Evolutionary conservation across 208 protist genomes (phyloP).

Genomic region (Acanthamoeba healyi): DNA sequence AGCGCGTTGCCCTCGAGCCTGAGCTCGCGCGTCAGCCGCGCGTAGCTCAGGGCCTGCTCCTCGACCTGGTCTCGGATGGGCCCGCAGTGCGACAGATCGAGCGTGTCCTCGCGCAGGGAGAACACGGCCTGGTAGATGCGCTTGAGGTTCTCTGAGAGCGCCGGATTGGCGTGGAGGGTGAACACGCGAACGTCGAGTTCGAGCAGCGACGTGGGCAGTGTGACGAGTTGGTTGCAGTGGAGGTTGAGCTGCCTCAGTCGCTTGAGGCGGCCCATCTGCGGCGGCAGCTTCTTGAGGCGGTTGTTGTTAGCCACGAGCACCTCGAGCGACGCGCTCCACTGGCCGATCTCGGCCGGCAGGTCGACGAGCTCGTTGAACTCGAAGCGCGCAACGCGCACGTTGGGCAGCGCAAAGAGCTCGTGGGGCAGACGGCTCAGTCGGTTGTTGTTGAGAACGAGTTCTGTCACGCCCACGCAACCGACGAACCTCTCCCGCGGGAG

Average conservation of each 20-base stretch:
- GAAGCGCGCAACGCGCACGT: slow-evolving; percentile 4
- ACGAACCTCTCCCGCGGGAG: slow-evolving; percentile 28
- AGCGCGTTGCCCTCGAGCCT: slow-evolving; percentile 15
- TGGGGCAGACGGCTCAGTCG: slow-evolving; percentile 35
- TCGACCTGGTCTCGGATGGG: not conserved
- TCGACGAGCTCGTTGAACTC: slow-evolving; percentile 48
- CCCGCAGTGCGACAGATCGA: slow-evolving; percentile 45
- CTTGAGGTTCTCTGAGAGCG: not conserved
- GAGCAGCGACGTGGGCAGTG: not conserved
- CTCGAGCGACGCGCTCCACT: not conserved
- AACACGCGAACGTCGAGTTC: slow-evolving; percentile 1
- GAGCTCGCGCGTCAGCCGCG: slow-evolving; percentile 19
- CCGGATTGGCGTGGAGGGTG: slow-evolving; percentile 55
- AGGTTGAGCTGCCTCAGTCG: slow-evolving; percentile 34
- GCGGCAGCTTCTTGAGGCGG: slow-evolving; percentile 21
- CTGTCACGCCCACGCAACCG: slow-evolving; percentile 1
- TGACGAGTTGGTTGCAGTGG: slow-evolving; percentile 21
- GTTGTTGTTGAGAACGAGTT: slow-evolving; percentile 35
- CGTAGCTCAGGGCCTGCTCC: slow-evolving; percentile 16
- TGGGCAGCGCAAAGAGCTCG: slow-evolving; percentile 12
- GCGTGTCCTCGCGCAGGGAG: slow-evolving; percentile 26
- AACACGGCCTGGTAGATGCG: slow-evolving; percentile 41
- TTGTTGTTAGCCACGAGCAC: slow-evolving; percentile 50
- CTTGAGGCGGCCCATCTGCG: not conserved
- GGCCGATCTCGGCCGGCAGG: not conserved